Evolutionary conservation across 345 rosid species (phyloP).

Genomic region (Rhizophora apiculata): DNA sequence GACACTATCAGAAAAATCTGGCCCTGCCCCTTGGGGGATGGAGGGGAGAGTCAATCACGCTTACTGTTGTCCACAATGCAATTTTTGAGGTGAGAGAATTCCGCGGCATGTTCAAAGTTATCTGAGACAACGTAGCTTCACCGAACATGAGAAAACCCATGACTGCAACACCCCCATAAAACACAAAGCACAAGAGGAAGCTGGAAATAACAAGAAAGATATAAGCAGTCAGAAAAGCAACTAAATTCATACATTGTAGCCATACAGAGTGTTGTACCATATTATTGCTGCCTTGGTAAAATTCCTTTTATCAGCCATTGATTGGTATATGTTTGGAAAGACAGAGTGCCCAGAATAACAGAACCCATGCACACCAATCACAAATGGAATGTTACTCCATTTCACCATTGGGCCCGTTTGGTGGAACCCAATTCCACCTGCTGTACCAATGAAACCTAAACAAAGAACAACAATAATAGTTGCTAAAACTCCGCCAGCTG

Average conservation of each 20-base stretch:
- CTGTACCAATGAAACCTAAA: conserved; percentile 51
- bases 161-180: conserved; percentile 73
- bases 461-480: conserved; percentile 58
- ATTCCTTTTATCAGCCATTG: conserved; percentile 90
- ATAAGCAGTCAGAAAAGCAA: neutral
- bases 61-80: conserved; percentile 87
- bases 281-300: conserved; percentile 58
- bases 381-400: conserved; percentile 84
- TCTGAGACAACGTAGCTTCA: conserved; percentile 74
- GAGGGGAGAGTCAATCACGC: conserved; percentile 10
- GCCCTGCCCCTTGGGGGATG: too few species aligned
- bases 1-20: neutral
- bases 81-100: conserved; percentile 51
- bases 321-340: conserved; percentile 89
- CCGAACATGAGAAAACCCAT: conserved; percentile 93
- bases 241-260: neutral
- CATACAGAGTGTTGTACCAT: conserved; percentile 37
- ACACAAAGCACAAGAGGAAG: conserved; percentile 51
- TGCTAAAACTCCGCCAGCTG: conserved; percentile 89
- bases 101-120: conserved; percentile 82
- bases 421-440: conserved; percentile 70
- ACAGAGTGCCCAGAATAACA: conserved; percentile 84
- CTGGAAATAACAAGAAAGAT: conserved; percentile 41
- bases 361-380: conserved; percentile 79
- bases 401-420: conserved; percentile 62